Evolutionary conservation across 2,329 filamentous ascomycete genomes (phyloP), one percentile per base, ranked within the genome.

Genomic region (Ilyonectria robusta): DNA sequence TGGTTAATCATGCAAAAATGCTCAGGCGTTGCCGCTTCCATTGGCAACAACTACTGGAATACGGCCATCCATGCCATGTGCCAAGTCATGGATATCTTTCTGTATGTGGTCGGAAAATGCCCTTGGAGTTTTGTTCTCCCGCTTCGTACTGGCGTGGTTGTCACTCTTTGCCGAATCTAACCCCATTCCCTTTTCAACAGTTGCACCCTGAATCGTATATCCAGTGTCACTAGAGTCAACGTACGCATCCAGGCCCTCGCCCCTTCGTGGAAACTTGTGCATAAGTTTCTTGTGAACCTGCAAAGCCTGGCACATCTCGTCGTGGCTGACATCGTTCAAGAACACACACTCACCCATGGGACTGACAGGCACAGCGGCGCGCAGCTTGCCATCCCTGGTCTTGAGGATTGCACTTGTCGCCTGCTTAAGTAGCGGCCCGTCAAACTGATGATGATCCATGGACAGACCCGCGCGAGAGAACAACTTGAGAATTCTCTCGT

Each of bases 221-320:
- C 91, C 91, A 53, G 90, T 93, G 72, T 93, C 92, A 65, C 87
- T 90, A 1, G 87, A 82, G 75, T 93, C 92, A 8, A 93, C 91
- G 65, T 87, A 93, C 0, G 91, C 90, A 70, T 93, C 91, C 1
- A 93, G 67, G 29, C 92, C 91, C 48, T 85, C 88, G 23, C 92
- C 92, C 37, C 87, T 78, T 3, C 91, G 86, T 4, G 91, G 89
- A 72, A 89, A 93, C 21, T 83, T 80, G 77, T 88, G 87, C 83
- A 90, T 88, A 8, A 91, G 70, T 59, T 86, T 79, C 82, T 93
- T 93, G 82, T 93, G 91, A 76, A 83, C 82, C 53, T 82, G 81
- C 15, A 93, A 82, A 2, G 89, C 90, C 5, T 79, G 79, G 66
- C 86, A 86, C 83, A 93, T 87, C 71, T 93, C 90, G 15, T 90